Evolutionary conservation across 179 eudicot genomes (phyloP).

Genomic region (Heliamphora ciliata): DNA sequence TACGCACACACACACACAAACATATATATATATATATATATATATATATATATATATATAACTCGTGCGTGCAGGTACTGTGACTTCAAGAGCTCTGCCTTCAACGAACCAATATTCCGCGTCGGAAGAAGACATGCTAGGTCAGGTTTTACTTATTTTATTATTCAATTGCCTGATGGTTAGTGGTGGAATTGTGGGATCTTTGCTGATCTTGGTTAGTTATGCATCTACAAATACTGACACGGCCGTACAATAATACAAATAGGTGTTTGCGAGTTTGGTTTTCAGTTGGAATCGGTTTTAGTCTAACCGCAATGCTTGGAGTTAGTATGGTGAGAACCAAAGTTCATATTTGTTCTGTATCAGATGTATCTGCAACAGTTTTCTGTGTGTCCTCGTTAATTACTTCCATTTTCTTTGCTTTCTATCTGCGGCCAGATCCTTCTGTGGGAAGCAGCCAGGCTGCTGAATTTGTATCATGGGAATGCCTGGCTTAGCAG

Average conservation of each 20-base stretch:
- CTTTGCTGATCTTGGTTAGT: not conserved
- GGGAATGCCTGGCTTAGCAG: constrained; percentile 33
- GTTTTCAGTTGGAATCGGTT: constrained; percentile 77
- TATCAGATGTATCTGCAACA: constrained; percentile 4
- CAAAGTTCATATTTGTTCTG: not conserved
- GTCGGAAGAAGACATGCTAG: constrained; percentile 60
- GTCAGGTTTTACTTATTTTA: constrained; percentile 42
- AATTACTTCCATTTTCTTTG: not conserved
- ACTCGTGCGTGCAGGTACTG: constrained; percentile 47
- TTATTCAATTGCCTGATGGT: not conserved
- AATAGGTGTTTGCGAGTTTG: constrained; percentile 60
- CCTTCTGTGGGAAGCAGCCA: constrained; percentile 45
- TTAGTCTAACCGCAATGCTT: constrained; percentile 52
- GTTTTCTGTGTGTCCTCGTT: not conserved
- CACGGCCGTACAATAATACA: constrained; percentile 15
- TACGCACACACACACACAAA: too few relatives aligned
- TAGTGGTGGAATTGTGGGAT: not conserved
- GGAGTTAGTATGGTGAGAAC: constrained; percentile 57
- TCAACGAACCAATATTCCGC: constrained; percentile 52
- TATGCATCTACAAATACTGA: not conserved
- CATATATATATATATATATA: too few relatives aligned
- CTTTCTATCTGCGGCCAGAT: constrained; percentile 32
- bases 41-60: too few relatives aligned
- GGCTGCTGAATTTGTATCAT: constrained; percentile 33
- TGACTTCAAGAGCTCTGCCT: constrained; percentile 51